Conservation (phyloP, 495 filamentous ascomycete genomes). For the Penicillium soppii region DNA sequence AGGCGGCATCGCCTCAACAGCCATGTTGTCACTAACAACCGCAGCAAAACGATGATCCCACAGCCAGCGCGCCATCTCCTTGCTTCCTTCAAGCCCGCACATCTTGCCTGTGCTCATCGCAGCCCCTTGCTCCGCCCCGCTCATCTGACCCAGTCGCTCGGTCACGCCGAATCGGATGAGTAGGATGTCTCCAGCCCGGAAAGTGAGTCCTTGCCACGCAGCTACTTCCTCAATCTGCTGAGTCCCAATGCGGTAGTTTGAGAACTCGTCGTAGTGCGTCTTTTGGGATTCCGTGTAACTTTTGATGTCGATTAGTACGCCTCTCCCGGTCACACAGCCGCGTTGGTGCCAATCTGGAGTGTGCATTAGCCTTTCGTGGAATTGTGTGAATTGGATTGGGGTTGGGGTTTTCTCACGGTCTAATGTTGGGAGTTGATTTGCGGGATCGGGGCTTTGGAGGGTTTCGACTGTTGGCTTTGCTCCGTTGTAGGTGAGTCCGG, state of each 20-base stretch:
- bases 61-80: constrained; percentile 31
- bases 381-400: not conserved
- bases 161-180: constrained; percentile 47
- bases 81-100: constrained; percentile 25
- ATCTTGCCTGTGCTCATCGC: constrained; percentile 3
- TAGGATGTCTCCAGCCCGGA: constrained; percentile 42
- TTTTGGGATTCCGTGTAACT: constrained; percentile 34
- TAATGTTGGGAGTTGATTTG: constrained; percentile 18
- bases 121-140: constrained; percentile 27
- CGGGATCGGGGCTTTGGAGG: not conserved
- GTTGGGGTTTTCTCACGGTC: constrained; percentile 12
- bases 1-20: constrained; percentile 27
- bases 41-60: constrained; percentile 35
- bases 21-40: constrained; percentile 30
- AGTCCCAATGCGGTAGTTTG: constrained; percentile 28
- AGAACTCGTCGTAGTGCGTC: constrained; percentile 36
- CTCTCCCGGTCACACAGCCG: constrained; percentile 43
- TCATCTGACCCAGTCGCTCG: constrained; percentile 30
- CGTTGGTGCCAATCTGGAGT: constrained; percentile 32
- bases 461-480: constrained; percentile 13
- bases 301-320: constrained; percentile 47
- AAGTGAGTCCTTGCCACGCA: constrained; percentile 27
- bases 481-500: constrained; percentile 56
- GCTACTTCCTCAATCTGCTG: constrained; percentile 33
- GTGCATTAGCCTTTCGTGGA: constrained; percentile 1